These are phyloP conservation scores for Candida nitratophila DNA, from an alignment of 805 yeast species.

Conservation along the genomic window DNA sequence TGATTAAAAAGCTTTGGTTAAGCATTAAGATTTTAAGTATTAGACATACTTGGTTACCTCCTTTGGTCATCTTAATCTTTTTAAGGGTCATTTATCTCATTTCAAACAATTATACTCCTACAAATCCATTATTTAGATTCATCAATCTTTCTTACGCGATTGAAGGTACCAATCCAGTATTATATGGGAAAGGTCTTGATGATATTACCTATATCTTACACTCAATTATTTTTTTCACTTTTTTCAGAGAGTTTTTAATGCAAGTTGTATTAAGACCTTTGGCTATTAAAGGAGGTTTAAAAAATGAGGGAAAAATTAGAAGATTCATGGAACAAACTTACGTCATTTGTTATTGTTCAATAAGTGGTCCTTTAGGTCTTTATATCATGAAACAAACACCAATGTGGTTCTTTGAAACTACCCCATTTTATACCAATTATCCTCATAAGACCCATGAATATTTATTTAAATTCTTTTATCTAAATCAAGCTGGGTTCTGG, in stretches of 20 bases:
- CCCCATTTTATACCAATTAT: slow-evolving; percentile 68
- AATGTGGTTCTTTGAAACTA: slow-evolving; percentile 84
- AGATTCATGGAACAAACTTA: slow-evolving; percentile 94
- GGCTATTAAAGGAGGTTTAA: slow-evolving; percentile 48
- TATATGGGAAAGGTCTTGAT: slow-evolving; percentile 80
- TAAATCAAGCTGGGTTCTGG: slow-evolving; percentile 96
- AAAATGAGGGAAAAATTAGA: slow-evolving; percentile 47
- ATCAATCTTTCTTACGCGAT: slow-evolving; percentile 59
- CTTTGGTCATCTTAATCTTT: slow-evolving; percentile 40
- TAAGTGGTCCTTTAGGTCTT: slow-evolving; percentile 80
- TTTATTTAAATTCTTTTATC: slow-evolving; percentile 71
- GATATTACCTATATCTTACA: slow-evolving; percentile 77
- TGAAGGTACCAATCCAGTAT: slow-evolving; percentile 44
- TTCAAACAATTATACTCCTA: slow-evolving; percentile 49
- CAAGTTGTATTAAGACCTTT: slow-evolving; percentile 70
- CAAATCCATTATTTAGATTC: slow-evolving; percentile 59
- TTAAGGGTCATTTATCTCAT: slow-evolving; percentile 39
- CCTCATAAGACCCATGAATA: slow-evolving; percentile 76
- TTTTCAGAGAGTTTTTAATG: slow-evolving; percentile 87
- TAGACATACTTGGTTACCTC: slow-evolving; percentile 68
- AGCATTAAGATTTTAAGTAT: slow-evolving; percentile 52
- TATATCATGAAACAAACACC: slow-evolving; percentile 82
- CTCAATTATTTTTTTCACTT: slow-evolving; percentile 83
- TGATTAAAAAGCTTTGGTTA: slow-evolving; percentile 47
- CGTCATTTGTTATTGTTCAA: slow-evolving; percentile 70